Percentiles rank a stretch among this genome's conserved stretches.
Conservation (phyloP, 2,329 filamentous ascomycete genomes). For the Dothiorella sarmentorum region DNA sequence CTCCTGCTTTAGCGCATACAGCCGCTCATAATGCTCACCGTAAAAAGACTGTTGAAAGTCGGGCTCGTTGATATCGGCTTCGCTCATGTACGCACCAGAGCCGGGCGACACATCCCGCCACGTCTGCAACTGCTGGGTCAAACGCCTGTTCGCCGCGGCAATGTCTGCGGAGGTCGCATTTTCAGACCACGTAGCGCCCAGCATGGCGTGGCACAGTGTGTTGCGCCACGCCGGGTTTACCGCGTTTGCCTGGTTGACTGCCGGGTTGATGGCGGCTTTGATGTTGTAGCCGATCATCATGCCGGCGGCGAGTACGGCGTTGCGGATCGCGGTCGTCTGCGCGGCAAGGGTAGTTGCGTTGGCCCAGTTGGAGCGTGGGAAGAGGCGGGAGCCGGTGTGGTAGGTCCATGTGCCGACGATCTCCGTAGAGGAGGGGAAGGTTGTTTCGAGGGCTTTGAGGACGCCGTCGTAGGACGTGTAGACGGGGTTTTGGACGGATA, state of each 20-base stretch:
- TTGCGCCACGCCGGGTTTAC: conserved; percentile 27
- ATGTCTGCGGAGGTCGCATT: conserved; percentile 24
- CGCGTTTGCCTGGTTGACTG: conserved; percentile 19
- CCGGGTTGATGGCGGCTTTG: background rate
- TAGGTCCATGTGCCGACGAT: conserved; percentile 31
- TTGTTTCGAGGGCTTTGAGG: conserved; percentile 13
- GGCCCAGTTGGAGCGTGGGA: conserved; percentile 42
- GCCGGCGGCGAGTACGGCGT: background rate
- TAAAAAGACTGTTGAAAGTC: conserved; percentile 28
- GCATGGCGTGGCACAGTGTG: conserved; percentile 13
- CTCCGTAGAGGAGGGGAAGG: conserved; percentile 30
- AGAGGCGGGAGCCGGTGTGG: conserved; percentile 45
- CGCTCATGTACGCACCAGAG: conserved; percentile 29
- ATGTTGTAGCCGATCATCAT: conserved; percentile 9
- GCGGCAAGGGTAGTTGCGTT: conserved; percentile 32
- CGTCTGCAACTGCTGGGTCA: background rate
- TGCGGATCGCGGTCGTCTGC: conserved; percentile 34
- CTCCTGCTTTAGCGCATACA: conserved; percentile 24
- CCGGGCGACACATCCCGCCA: background rate
- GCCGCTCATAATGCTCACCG: conserved; percentile 24
- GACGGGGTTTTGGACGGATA: conserved; percentile 31
- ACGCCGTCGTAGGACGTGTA: conserved; percentile 31
- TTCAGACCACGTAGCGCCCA: conserved; percentile 29
- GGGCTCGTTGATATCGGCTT: conserved; percentile 27
- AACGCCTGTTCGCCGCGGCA: background rate